These are phyloP conservation scores for Osmanthus fragrans DNA, from an alignment of 257 asterid genomes.

Conservation along the genomic window DNA sequence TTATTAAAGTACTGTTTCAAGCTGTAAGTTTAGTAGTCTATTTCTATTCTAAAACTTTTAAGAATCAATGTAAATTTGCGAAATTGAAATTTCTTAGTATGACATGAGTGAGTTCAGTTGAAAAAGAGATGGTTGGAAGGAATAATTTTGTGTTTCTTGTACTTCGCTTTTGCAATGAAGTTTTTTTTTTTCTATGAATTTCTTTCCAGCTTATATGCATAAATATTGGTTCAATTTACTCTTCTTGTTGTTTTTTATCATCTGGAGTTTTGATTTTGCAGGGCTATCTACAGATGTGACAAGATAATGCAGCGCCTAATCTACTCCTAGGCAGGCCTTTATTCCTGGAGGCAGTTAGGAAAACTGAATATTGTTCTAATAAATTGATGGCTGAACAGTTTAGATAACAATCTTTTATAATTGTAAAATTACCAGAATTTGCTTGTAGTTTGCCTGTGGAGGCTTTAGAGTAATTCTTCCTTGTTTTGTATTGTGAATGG, in stretches of 20 bases:
- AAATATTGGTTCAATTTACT: background rate
- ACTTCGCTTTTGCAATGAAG: no score
- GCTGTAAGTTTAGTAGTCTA: no score
- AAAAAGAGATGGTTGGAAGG: background rate
- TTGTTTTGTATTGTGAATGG: background rate
- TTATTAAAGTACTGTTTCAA: background rate
- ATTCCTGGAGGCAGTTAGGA: background rate
- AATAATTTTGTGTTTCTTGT: background rate
- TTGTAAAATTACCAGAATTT: background rate
- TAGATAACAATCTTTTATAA: background rate
- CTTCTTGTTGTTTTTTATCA: background rate
- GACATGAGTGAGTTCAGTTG: background rate
- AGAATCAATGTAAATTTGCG: background rate
- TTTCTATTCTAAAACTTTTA: no score
- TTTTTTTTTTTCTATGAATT: no score
- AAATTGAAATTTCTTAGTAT: background rate
- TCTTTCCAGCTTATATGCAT: background rate
- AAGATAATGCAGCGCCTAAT: background rate
- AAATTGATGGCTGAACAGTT: background rate
- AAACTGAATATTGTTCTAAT: no score
- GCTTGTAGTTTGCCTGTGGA: background rate
- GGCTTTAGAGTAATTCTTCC: background rate
- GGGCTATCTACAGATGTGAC: background rate
- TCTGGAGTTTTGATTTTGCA: background rate
- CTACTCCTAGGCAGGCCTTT: background rate